Evolutionary conservation across 2,329 filamentous ascomycete species (phyloP).

Genomic region (Cadophora malorum): DNA sequence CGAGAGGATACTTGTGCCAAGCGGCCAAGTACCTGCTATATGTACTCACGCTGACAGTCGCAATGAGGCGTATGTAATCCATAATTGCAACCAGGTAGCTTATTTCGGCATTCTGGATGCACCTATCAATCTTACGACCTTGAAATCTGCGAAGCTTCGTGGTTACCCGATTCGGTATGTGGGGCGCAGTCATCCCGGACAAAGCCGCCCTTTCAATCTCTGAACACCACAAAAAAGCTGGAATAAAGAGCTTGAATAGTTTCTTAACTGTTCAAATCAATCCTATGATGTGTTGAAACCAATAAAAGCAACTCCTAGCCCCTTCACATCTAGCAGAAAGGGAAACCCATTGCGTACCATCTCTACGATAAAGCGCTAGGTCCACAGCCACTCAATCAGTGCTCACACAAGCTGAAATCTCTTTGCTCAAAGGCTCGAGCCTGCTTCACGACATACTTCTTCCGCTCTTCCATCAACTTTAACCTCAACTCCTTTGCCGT

Average conservation of each 20-base stretch:
- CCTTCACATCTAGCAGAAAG: background rate
- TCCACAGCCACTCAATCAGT: slow-evolving; percentile 3
- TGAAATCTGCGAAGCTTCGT: background rate
- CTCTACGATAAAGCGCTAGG: background rate
- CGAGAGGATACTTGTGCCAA: background rate
- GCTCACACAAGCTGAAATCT: slow-evolving; percentile 25
- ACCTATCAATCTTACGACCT: background rate
- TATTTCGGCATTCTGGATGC: background rate
- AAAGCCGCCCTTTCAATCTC: background rate
- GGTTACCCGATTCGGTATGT: slow-evolving; percentile 15
- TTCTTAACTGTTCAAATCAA: background rate
- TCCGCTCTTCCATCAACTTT: slow-evolving; percentile 50
- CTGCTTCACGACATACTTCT: slow-evolving; percentile 23
- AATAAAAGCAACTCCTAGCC: background rate
- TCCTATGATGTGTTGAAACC: background rate
- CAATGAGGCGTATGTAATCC: background rate
- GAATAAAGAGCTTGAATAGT: background rate
- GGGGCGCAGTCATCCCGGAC: background rate
- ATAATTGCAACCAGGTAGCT: background rate
- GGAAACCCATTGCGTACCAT: background rate
- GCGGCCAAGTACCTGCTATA: background rate
- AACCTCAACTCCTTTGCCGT: slow-evolving; percentile 49
- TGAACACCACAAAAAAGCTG: background rate
- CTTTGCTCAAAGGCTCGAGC: slow-evolving; percentile 7
- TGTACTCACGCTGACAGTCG: background rate